Evolutionary conservation across 148 eudicot genomes (phyloP).

Genomic region (Rheum nobile): DNA sequence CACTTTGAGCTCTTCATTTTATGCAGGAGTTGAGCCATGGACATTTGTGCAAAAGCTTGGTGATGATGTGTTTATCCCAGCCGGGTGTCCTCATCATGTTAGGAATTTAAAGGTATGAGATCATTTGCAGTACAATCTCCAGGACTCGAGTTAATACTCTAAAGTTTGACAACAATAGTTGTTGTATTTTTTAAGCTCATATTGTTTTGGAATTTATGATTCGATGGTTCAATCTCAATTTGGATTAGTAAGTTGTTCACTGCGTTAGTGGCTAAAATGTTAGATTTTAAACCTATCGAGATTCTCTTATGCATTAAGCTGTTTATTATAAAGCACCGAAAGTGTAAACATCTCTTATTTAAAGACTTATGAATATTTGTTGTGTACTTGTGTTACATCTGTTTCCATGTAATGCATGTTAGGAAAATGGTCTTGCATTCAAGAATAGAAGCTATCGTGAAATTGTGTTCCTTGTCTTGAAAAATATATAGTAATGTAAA

Average conservation of each 20-base stretch:
- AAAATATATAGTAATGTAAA: too few species aligned
- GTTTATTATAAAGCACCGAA: background rate
- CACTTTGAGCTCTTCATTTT: background rate
- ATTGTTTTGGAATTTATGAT: constrained; percentile 1
- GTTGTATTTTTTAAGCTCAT: background rate
- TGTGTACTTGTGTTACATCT: too few species aligned
- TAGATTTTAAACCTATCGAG: background rate
- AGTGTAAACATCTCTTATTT: background rate
- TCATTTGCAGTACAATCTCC: background rate
- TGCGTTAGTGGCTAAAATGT: background rate
- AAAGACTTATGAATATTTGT: too few species aligned
- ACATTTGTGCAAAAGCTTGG: constrained; percentile 14
- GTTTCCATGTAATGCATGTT: background rate
- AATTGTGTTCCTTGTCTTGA: too few species aligned
- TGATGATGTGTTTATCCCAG: constrained; percentile 12
- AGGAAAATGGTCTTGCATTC: constrained; percentile 4
- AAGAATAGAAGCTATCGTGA: background rate
- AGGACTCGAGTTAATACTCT: background rate
- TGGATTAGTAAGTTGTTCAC: background rate
- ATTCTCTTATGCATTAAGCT: background rate
- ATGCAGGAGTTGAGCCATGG: constrained; percentile 13
- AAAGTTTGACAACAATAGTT: background rate
- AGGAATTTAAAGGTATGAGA: constrained; percentile 10
- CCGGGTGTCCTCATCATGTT: constrained; percentile 13
- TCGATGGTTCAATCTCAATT: background rate